phyloP scores from a whole-genome alignment of 495 filamentous ascomycete species.

The Trichodelitschia bisporula region DNA sequence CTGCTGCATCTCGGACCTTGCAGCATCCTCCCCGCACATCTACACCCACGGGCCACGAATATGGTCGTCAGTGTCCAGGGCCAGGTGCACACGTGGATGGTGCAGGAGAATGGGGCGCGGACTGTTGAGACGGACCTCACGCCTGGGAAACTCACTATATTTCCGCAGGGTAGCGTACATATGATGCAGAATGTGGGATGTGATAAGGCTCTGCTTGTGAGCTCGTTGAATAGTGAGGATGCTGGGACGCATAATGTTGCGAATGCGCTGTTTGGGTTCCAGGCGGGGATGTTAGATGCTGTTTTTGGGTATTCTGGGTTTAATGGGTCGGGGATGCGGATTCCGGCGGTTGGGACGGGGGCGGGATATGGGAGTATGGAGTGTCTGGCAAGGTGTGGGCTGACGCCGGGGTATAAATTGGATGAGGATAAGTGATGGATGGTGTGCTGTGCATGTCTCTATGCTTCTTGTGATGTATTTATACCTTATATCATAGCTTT shows the following conservation, averaged over 20 bases:
- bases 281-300: not conserved
- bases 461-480: too few relatives aligned
- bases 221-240: not conserved
- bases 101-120: constrained; percentile 19
- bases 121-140: constrained; percentile 12
- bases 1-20: constrained; percentile 21
- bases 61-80: constrained; percentile 19
- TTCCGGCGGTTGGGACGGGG: too few relatives aligned
- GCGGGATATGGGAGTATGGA: too few relatives aligned
- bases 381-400: too few relatives aligned
- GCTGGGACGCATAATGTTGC: not conserved
- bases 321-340: too few relatives aligned
- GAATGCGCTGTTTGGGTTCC: not conserved
- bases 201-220: not conserved
- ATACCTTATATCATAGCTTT: too few relatives aligned
- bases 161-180: constrained; percentile 22
- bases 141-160: constrained; percentile 23
- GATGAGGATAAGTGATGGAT: too few relatives aligned
- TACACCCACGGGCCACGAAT: constrained; percentile 20
- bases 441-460: too few relatives aligned
- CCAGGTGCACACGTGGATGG: constrained; percentile 19
- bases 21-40: constrained; percentile 23
- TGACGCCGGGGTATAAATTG: too few relatives aligned
- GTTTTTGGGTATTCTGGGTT: not conserved
- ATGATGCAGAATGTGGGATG: constrained; percentile 24